These are phyloP conservation scores for Diaporthe caulivora DNA, from an alignment of 2,329 filamentous ascomycete species.

Conservation along the genomic window DNA sequence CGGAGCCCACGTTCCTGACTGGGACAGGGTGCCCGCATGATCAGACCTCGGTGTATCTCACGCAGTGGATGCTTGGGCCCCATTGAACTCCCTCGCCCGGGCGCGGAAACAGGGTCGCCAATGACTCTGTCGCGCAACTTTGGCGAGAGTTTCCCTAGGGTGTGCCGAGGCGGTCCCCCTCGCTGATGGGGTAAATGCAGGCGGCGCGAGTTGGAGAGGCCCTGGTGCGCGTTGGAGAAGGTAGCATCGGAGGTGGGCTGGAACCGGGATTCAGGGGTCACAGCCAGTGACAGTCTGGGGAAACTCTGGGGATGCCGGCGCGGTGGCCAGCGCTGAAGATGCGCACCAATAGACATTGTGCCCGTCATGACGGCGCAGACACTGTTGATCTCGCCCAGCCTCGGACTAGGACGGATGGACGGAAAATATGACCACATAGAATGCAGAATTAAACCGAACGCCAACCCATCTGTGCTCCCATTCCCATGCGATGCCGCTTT, in stretches of 20 bases:
- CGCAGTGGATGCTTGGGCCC: conserved; percentile 2
- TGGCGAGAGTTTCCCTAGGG: background rate
- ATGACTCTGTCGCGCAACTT: conserved; percentile 1
- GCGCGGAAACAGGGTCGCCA: conserved; percentile 1
- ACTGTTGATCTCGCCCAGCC: conserved; percentile 17
- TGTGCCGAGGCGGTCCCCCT: background rate
- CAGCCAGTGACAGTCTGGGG: conserved; percentile 35
- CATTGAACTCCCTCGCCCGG: background rate
- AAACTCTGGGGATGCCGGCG: conserved; percentile 32
- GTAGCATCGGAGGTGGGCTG: conserved; percentile 28
- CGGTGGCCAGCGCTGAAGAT: conserved; percentile 24
- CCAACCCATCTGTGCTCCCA: background rate
- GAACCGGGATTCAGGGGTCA: conserved; percentile 27
- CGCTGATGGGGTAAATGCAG: conserved; percentile 27
- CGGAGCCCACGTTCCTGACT: conserved; percentile 20
- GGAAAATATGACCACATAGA: conserved; percentile 38
- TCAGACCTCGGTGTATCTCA: conserved; percentile 32
- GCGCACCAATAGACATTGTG: conserved; percentile 37
- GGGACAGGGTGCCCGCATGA: conserved; percentile 10
- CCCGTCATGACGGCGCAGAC: conserved; percentile 14
- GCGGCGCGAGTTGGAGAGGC: conserved; percentile 13
- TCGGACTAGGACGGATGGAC: conserved; percentile 26
- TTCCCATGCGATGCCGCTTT: background rate
- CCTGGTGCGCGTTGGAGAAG: conserved; percentile 28
- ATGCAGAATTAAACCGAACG: conserved; percentile 37